A percentile compares a stretch with the other conserved stretches of the same genome.
phyloP scores from a whole-genome alignment of 148 eudicot genomes.

The Rhododendron molle region DNA sequence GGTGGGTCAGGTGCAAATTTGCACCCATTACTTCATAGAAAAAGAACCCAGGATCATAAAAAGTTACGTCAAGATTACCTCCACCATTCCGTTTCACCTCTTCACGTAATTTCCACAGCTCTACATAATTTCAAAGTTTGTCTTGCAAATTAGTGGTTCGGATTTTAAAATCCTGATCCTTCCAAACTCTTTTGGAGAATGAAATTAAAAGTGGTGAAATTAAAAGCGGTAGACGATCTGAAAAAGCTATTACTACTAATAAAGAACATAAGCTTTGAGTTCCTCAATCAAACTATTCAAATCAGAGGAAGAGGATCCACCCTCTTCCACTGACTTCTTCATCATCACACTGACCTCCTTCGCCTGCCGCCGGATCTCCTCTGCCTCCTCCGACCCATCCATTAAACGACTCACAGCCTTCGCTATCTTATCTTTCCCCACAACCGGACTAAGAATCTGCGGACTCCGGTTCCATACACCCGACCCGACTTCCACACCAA shows the following conservation, averaged over 20 bases:
- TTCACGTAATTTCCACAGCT: too few relatives aligned
- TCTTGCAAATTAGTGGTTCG: too few relatives aligned
- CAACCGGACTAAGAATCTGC: slow-evolving; percentile 3
- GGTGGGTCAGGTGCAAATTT: too few relatives aligned
- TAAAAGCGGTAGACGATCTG: too few relatives aligned
- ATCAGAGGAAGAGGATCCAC: slow-evolving; percentile 18
- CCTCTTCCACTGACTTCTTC: slow-evolving; percentile 11
- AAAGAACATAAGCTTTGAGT: not conserved
- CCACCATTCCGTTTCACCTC: too few relatives aligned
- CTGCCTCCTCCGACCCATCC: slow-evolving; percentile 15
- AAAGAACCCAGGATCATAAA: too few relatives aligned
- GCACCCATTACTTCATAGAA: too few relatives aligned
- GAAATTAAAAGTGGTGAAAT: too few relatives aligned
- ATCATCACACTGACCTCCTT: slow-evolving; percentile 13
- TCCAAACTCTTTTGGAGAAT: too few relatives aligned
- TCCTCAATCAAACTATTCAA: slow-evolving; percentile 15
- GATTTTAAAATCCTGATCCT: too few relatives aligned
- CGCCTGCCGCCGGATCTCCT: slow-evolving; percentile 13
- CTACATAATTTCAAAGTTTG: too few relatives aligned
- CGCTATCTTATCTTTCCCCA: slow-evolving; percentile 15
- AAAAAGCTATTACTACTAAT: not conserved
- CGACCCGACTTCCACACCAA: slow-evolving; percentile 20
- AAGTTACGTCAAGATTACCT: too few relatives aligned
- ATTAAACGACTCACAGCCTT: slow-evolving; percentile 14
- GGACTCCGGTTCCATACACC: slow-evolving; percentile 8